phyloP scores from a whole-genome alignment of 306 rosid species.

The Fagus sylvatica region DNA sequence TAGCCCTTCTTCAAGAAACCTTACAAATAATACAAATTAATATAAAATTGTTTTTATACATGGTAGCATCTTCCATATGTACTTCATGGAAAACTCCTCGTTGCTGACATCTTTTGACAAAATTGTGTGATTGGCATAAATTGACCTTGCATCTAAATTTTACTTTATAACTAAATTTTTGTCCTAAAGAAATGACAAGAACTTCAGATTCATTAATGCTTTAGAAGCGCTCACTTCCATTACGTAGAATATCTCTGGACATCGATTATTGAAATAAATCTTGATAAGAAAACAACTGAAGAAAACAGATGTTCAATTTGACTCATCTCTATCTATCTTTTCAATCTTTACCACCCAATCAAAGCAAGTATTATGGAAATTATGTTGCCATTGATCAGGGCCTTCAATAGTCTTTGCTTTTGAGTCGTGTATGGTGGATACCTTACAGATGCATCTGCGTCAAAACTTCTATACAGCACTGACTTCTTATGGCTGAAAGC shows the following conservation, averaged over 20 bases:
- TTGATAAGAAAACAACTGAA: background rate
- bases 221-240: background rate
- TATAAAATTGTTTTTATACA: too few relatives aligned
- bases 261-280: background rate
- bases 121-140: background rate
- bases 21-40: too few relatives aligned
- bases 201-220: background rate
- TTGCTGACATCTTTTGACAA: too few relatives aligned
- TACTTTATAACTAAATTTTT: background rate
- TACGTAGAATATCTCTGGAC: background rate
- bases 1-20: too few relatives aligned
- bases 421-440: conserved; percentile 74
- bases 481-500: conserved; percentile 77
- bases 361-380: conserved; percentile 40
- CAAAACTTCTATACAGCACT: conserved; percentile 67
- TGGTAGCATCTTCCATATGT: too few relatives aligned
- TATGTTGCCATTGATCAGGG: conserved; percentile 49
- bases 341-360: conserved; percentile 51
- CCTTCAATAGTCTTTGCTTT: conserved; percentile 59
- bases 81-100: too few relatives aligned
- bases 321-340: background rate
- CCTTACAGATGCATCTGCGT: conserved; percentile 56
- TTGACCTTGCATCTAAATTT: background rate
- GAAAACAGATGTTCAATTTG: background rate
- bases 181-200: background rate